Percentiles rank a stretch among this genome's conserved stretches.
These are phyloP conservation scores for Clonostachys byssicola DNA, from an alignment of 2,329 filamentous ascomycete species.

Conservation along the genomic window DNA sequence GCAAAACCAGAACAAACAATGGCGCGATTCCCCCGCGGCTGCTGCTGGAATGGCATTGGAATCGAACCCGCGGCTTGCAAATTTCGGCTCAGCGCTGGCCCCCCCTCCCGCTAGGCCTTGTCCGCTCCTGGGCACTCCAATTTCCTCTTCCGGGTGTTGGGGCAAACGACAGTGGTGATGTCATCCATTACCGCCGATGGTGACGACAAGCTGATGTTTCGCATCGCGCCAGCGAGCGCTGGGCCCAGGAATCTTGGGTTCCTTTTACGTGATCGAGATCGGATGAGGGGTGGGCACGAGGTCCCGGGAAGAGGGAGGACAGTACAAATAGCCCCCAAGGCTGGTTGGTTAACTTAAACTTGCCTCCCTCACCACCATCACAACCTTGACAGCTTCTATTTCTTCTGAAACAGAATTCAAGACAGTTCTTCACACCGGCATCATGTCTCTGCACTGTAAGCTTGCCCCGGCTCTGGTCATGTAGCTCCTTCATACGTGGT, in stretches of 20 bases:
- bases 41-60: too few species aligned
- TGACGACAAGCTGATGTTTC: constrained; percentile 1
- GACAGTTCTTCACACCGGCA: constrained; percentile 13
- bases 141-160: too few species aligned
- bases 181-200: not conserved
- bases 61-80: too few species aligned
- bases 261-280: not conserved
- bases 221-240: not conserved
- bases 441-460: constrained; percentile 59
- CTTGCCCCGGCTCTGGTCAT: constrained; percentile 5
- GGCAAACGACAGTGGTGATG: not conserved
- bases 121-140: not conserved
- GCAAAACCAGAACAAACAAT: too few species aligned
- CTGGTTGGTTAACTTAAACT: not conserved
- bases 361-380: constrained; percentile 3
- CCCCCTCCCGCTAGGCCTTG: not conserved
- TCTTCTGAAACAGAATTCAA: too few species aligned
- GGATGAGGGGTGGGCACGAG: too few species aligned
- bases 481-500: not conserved
- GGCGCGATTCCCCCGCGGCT: too few species aligned
- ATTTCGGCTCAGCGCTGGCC: not conserved
- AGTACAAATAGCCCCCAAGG: too few species aligned
- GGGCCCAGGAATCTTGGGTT: not conserved
- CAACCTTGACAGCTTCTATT: not conserved
- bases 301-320: too few species aligned